A percentile compares a stretch with the other conserved stretches of the same genome.
phyloP scores from a whole-genome alignment of 495 filamentous ascomycete species.

The Penicillium macrosclerotiorum region DNA sequence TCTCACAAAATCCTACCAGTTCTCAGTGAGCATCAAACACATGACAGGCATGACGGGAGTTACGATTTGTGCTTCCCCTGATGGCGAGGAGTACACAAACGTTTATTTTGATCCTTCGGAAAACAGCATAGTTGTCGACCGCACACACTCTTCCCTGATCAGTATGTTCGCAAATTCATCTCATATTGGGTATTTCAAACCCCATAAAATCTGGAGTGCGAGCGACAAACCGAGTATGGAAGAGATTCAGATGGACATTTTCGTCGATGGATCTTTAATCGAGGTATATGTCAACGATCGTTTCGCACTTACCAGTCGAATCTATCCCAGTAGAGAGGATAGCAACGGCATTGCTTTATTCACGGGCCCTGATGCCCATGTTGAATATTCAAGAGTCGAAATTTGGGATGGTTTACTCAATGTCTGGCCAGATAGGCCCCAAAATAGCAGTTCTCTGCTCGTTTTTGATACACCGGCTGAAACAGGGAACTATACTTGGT shows the following conservation, averaged over 20 bases:
- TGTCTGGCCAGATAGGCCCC: constrained; percentile 14
- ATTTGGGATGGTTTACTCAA: constrained; percentile 19
- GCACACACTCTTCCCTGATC: constrained; percentile 12
- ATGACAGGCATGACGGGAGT: constrained; percentile 13
- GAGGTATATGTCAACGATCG: constrained; percentile 18
- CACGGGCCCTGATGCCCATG: constrained; percentile 1
- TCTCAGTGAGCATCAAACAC: constrained; percentile 7
- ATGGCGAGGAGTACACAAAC: constrained; percentile 15
- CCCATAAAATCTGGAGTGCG: not conserved
- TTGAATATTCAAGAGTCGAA: constrained; percentile 9
- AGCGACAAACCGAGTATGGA: constrained; percentile 1
- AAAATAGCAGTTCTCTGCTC: constrained; percentile 15
- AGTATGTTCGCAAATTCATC: constrained; percentile 4
- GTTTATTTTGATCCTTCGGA: constrained; percentile 15
- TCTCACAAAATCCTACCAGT: constrained; percentile 10
- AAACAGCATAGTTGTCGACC: constrained; percentile 12
- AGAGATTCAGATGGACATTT: constrained; percentile 11
- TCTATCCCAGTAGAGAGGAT: constrained; percentile 25
- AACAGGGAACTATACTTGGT: constrained; percentile 17
- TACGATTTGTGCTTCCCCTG: constrained; percentile 10
- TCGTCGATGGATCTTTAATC: constrained; percentile 16
- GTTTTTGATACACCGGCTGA: constrained; percentile 17
- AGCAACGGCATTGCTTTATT: constrained; percentile 10
- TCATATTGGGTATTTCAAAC: constrained; percentile 14
- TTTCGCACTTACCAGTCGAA: constrained; percentile 16